Base-by-base conservation (phyloP, 169 alveolate genomes). In the Blepharisma undulans region DNA sequence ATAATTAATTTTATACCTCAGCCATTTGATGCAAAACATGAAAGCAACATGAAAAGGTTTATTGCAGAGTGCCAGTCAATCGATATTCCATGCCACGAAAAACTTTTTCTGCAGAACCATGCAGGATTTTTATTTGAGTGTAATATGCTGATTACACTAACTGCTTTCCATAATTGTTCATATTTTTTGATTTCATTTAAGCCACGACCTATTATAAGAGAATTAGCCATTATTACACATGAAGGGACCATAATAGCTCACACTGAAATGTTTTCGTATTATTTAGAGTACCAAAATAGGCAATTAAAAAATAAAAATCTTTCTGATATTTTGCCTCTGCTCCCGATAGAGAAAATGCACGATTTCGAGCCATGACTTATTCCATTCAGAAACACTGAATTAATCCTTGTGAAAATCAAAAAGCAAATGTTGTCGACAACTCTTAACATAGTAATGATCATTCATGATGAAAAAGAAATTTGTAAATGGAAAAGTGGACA, bases 1-100 rank as follows among this genome's bases (percentile, higher is more conserved):
- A 84, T 84, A 3, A n/a, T 76, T 84, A 25, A 27, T 84, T 84
- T 32, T 84, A 33, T 84, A 18, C 89, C 89, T 84, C 36, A 34
- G 14, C 89, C 89, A 6, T 48, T 84, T 59, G 60, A 22, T 25
- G 60, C 21, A 22, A 48, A 48, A 34, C 89, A 84, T 10, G 34
- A 84, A 21, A 19, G 19, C 14, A 22, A 34, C 12, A 84, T 84
- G 89, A 22, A 84, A 84, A 84, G 36, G n/a, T 84, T 36, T 59
- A 34, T 84, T n/a, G 22, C 60, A 16, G 25, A 22, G 14, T 48
- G 79, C 21, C 25, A 21, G 14, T 32, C 27, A 21, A 21, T 76
- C 10, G 77, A 84, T 36, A 60, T 84, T 4, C 27, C 27, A 14
- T 22, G 33, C 7, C 89, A 72, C 10, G 34, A 32, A 32, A 33